phyloP scores from a whole-genome alignment of 768 basidiomycete genomes.

The Phanerodontia chrysosporium region DNA sequence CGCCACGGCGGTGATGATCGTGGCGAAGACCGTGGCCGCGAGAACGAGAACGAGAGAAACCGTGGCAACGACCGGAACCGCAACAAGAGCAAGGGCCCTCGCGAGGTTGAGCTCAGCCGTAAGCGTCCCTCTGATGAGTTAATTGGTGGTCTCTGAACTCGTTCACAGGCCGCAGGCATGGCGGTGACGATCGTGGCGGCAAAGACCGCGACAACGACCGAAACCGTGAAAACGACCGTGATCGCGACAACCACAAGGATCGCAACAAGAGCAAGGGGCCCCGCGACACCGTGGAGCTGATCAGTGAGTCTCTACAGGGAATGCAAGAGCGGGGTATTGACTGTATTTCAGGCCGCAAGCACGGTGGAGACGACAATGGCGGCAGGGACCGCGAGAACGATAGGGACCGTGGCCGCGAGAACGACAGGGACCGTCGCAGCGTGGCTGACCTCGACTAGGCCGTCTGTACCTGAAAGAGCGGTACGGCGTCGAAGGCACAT shows the following conservation, averaged over 20 bases:
- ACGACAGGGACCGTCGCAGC: neutral
- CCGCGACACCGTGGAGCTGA: neutral
- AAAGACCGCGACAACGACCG: neutral
- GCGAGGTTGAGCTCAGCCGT: neutral
- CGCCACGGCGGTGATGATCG: neutral
- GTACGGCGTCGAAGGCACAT: too few relatives aligned
- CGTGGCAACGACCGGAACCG: neutral
- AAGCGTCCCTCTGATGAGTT: neutral
- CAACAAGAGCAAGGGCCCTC: neutral
- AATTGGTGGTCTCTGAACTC: too few relatives aligned
- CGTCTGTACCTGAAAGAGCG: too few relatives aligned
- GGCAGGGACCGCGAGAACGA: neutral
- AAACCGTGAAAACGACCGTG: neutral
- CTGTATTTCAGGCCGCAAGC: neutral
- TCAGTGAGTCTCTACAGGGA: neutral
- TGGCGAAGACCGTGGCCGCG: too few relatives aligned
- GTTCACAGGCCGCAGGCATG: neutral
- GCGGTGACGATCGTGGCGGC: neutral
- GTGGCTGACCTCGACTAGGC: too few relatives aligned
- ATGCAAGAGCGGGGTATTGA: neutral
- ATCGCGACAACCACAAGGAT: neutral
- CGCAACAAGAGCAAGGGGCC: neutral
- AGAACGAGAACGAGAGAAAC: neutral
- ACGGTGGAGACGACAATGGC: neutral
- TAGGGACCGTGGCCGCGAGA: neutral